Evolutionary conservation across 441 rosid genomes (phyloP), one percentile per base, ranked within the genome.

Genomic region (Macaranga tanarius): DNA sequence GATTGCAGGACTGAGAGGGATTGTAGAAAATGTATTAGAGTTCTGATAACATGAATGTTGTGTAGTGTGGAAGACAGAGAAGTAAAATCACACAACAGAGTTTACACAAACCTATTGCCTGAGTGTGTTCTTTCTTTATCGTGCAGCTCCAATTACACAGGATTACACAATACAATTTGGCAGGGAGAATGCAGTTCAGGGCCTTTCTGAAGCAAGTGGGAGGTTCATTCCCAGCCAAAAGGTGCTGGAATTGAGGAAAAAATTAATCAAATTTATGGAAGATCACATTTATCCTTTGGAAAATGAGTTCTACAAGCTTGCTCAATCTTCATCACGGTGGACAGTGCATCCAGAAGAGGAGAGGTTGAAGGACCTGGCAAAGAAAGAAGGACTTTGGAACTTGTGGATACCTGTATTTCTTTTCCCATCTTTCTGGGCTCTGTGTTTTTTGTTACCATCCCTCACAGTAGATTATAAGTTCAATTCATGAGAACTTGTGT

Each of bases 271-370:
- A 82, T 95, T 95, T 77, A 87, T 95, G 97, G 99, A 93, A 85
- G 89, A 88, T 79, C 92, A 85, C 73, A 81, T 95, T 76, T 93
- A 91, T 73, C 96, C 97, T 6, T 75, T 85, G 91, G 99, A 95
- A 81, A 77, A 50, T 8, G 96, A 93, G 76, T 95, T 95, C 76
- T 75, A 79, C 70, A 87, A 88, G 83, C 96, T 87, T 76, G 94
- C 97, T 74, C 88, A 80, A 66, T 93, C 98, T 54, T 79, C 86
- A 62, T 74, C 67, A 28, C 89, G 98, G 20, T 95, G 99, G 99
- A 91, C 92, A 0, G 69, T 93, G 81, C 98, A 93, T 84, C 98
- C 97, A 1, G 90, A 85, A 81, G 99, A 95, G 85, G 98, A 95
- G 83, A 90, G 82, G 81, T 75, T 91, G 74, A 95, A 89, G 82